These are phyloP conservation scores for Pyricularia pennisetigena DNA, from an alignment of 2,329 filamentous ascomycete species.

Conservation along the genomic window DNA sequence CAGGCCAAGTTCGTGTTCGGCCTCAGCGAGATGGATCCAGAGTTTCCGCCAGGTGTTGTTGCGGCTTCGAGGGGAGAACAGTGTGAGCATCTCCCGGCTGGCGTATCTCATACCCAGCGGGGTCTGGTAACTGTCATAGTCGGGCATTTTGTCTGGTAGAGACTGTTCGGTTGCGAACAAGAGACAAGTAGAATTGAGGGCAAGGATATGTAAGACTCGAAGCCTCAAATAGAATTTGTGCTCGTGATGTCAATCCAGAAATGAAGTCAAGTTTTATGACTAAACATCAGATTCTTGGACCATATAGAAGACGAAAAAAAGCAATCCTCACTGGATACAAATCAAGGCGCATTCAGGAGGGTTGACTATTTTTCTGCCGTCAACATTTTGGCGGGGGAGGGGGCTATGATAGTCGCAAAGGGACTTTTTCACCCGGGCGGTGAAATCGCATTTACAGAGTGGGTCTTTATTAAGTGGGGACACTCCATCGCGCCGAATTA, in stretches of 20 bases:
- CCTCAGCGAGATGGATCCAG: slow-evolving; percentile 77
- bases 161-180: neutral
- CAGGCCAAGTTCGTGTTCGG: slow-evolving; percentile 65
- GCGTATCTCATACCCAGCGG: slow-evolving; percentile 65
- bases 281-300: neutral
- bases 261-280: neutral
- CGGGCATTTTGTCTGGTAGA: neutral
- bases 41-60: slow-evolving; percentile 75
- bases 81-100: slow-evolving; percentile 62
- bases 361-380: neutral
- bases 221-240: neutral
- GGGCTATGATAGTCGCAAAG: too few species aligned
- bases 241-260: neutral
- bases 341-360: neutral
- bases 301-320: neutral
- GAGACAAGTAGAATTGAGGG: neutral
- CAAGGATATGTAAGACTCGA: neutral
- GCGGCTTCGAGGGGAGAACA: slow-evolving; percentile 70
- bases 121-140: slow-evolving; percentile 51
- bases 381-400: too few species aligned
- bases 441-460: too few species aligned
- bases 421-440: too few species aligned
- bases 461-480: too few species aligned
- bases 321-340: neutral
- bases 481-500: too few species aligned